Percentiles rank a stretch among this genome's conserved stretches.
These are phyloP conservation scores for Fusarium sororula DNA, from an alignment of 2,329 filamentous ascomycete genomes.

Conservation along the genomic window DNA sequence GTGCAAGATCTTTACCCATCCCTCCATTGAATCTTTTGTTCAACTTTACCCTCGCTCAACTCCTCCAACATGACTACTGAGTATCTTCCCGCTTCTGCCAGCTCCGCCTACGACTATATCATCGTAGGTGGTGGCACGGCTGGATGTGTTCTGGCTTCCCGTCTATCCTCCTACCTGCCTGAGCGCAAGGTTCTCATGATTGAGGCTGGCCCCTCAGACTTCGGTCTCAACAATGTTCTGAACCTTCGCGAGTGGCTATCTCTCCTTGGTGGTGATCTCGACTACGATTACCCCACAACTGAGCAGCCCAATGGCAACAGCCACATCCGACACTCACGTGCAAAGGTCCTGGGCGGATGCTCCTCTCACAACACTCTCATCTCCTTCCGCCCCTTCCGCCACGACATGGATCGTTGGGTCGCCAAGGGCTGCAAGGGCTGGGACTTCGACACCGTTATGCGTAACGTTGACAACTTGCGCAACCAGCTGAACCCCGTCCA, in stretches of 20 bases:
- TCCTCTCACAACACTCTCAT: slow-evolving; percentile 95
- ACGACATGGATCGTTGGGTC: slow-evolving; percentile 88
- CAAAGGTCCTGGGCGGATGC: slow-evolving; percentile 92
- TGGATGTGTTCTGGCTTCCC: slow-evolving; percentile 83
- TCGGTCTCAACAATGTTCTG: slow-evolving; percentile 85
- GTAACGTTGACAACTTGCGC: slow-evolving; percentile 82
- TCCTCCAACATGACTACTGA: slow-evolving; percentile 70
- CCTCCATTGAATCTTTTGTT: neutral
- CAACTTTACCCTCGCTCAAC: neutral
- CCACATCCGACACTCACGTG: slow-evolving; percentile 88
- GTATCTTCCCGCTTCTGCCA: slow-evolving; percentile 69
- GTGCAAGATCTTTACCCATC: neutral
- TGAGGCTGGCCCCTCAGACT: slow-evolving; percentile 90
- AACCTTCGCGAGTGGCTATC: slow-evolving; percentile 88
- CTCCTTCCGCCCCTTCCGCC: slow-evolving; percentile 89
- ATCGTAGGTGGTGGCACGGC: slow-evolving; percentile 87
- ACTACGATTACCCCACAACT: slow-evolving; percentile 90
- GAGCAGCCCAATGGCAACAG: slow-evolving; percentile 94
- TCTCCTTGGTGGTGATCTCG: slow-evolving; percentile 84
- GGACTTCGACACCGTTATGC: slow-evolving; percentile 86
- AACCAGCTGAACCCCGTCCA: slow-evolving; percentile 94
- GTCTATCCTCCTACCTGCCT: slow-evolving; percentile 84
- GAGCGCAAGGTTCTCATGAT: slow-evolving; percentile 83
- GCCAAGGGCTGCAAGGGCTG: slow-evolving; percentile 83
- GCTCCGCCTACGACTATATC: slow-evolving; percentile 81